Percentiles rank a stretch among this genome's conserved stretches.
phyloP scores from a whole-genome alignment of 1,284 basidiomycete genomes.

The Coniferiporia sulphurascens region DNA sequence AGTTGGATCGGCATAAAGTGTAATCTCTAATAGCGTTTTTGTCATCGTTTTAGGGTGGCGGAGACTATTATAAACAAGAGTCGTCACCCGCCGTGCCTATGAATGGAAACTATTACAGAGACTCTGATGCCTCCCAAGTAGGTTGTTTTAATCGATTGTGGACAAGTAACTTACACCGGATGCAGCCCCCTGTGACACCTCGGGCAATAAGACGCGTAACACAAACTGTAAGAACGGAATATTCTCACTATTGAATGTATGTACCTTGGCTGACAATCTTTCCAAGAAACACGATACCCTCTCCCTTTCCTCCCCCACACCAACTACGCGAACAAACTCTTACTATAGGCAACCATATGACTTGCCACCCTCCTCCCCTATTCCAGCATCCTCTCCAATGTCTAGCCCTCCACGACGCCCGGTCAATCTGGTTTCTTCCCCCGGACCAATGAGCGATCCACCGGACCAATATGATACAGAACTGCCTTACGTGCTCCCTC shows the following conservation, averaged over 20 bases:
- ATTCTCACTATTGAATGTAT: background rate
- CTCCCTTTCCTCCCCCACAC: background rate
- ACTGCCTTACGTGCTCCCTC: slow-evolving; percentile 72
- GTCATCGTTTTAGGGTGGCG: background rate
- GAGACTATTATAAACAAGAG: slow-evolving; percentile 9
- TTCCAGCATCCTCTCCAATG: slow-evolving; percentile 49
- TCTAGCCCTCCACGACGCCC: slow-evolving; percentile 41
- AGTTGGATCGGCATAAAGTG: background rate
- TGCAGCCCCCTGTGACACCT: background rate
- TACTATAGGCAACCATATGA: slow-evolving; percentile 8
- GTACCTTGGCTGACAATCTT: background rate
- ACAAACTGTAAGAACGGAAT: background rate
- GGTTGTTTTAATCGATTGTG: background rate
- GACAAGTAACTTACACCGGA: background rate
- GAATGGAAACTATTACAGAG: slow-evolving; percentile 10
- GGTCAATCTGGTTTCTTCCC: slow-evolving; percentile 74
- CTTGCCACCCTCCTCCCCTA: slow-evolving; percentile 32
- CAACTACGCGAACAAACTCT: background rate
- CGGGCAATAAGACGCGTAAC: background rate
- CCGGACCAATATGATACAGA: slow-evolving; percentile 54
- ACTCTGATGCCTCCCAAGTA: slow-evolving; percentile 2
- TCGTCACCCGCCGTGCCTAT: background rate
- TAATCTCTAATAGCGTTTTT: background rate
- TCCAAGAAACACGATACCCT: background rate
- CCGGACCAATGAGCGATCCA: slow-evolving; percentile 64